Evolutionary conservation across 306 rosid genomes (phyloP), one percentile per base, ranked within the genome.

Genomic region (Cucurbita ficifolia): DNA sequence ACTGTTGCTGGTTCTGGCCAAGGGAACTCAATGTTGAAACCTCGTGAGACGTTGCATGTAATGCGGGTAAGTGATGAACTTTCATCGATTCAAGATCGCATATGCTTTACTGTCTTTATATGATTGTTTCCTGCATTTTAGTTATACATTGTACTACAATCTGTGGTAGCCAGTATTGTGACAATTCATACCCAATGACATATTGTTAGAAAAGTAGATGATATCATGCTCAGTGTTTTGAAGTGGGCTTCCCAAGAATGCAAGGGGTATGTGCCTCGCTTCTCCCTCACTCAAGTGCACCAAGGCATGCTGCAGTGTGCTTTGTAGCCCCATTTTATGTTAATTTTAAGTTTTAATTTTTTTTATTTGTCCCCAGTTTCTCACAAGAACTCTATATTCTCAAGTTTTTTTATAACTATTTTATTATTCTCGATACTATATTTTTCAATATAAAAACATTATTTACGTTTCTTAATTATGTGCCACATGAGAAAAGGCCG

Each of bases 1-100:
- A 33, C 99, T 80, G 96, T 90, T 79, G 88, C 88, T 78, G 81
- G 88, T 79, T 72, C 92, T 39, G 92, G 91, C 81, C 96, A 84
- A 81, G 93, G 95, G 12, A 91, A 82, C 84, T 80, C 96, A 55
- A 78, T 89, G 87, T 59, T 87, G 68, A 89, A 96, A 81, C 90
- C 96, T 70, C 96, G 92, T 10, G 99, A 95, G 38, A 38, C 84
- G 76, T 77, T 83, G 78, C 92, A 89, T 53, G 85, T 89, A 87
- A 87, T 87, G 86, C 84, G 96, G 91, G 99, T 95, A 84, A 87
- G 97, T 81, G 63, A 48, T 81, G 74, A 40, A 67, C 65, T 14
- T 22, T 74, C 52, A 40, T 59, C 29, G 67, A 36, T 82, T 59
- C 45, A 9, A 56, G 67, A 69, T 69, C 46, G 73, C 43, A 29